Evolutionary conservation across 192 early-diverging fungal genomes (phyloP), one percentile per base, ranked within the genome.

Genomic region (Haplosporangium gracile): DNA sequence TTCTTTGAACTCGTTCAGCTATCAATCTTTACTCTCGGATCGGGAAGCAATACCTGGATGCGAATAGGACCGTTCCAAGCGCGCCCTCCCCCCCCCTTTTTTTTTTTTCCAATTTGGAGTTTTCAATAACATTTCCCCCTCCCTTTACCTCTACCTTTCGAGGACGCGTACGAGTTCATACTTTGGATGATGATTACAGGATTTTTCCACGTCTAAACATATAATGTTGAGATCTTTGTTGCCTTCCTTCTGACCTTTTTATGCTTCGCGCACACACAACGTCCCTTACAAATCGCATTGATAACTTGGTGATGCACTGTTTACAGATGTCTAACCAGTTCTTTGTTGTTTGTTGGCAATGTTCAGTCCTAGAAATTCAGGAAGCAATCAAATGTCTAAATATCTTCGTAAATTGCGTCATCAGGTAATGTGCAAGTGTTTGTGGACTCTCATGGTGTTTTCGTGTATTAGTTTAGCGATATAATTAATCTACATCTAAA

Each of bases 131-230:
- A 6, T 40, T 69, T 36, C 8, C 16, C 40, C 69, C 20, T 70
- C 39, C 9, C 69, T 5, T 70, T 36, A 7, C 3, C 36, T 10
- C 1, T 70, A 20, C 11, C 6, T n/a, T 26, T 10, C 36, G 36
- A 11, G 55, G 55, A 60, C 55, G n/a, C 55, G 60, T 32, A 18
- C 16, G 49, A 32, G 60, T 15, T 16, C 60, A 65, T 65, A 47
- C 53, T 63, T 55, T 83, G 82, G 82, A 83, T 83, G 82, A 83
- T 83, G 82, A 83, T 70, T 83, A 83, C 82, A 83, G 76, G 82
- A 78, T 74, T 83, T 83, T 83, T 83, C 82, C 82, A 83, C 53
- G 82, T 83, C 82, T 83, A 78, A 83, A 83, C 82, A 83, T 69
- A 83, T 60, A 29, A 83, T 83, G 82, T 83, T 83, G 82, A 83